Evolutionary conservation across 768 basidiomycete species (phyloP).

Genomic region (Cystobasidium onofrii): DNA sequence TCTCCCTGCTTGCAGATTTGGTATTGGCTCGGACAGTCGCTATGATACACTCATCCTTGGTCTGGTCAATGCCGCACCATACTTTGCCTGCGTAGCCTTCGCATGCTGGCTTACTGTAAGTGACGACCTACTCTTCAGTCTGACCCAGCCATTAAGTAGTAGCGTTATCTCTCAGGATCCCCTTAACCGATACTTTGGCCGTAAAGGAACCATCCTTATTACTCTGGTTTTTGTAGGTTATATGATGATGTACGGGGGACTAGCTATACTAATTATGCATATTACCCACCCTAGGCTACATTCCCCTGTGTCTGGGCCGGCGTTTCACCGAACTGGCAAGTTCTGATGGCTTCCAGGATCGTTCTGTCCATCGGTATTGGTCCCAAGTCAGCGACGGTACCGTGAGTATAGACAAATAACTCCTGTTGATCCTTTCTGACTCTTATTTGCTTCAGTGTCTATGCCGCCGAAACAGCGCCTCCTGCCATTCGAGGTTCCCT

Average conservation of each 20-base stretch:
- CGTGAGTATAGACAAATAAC: constrained; percentile 39
- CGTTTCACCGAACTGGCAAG: constrained; percentile 45
- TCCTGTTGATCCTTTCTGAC: background rate
- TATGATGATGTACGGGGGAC: too few relatives aligned
- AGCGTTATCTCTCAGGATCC: constrained; percentile 30
- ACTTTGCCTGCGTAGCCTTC: constrained; percentile 10
- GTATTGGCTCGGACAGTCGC: constrained; percentile 1
- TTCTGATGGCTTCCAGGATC: constrained; percentile 23
- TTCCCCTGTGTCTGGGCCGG: constrained; percentile 48
- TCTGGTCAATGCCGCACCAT: background rate
- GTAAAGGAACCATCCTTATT: constrained; percentile 55
- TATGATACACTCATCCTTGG: constrained; percentile 30
- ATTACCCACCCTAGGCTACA: constrained; percentile 45
- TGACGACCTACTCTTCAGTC: constrained; percentile 37
- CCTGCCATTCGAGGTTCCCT: constrained; percentile 75
- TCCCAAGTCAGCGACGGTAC: constrained; percentile 53
- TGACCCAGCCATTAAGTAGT: constrained; percentile 25
- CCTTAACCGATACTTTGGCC: constrained; percentile 48
- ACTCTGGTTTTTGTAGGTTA: constrained; percentile 39
- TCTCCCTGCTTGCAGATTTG: constrained; percentile 6
- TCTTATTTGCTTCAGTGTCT: constrained; percentile 41
- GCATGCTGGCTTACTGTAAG: constrained; percentile 49
- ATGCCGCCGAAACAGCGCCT: constrained; percentile 69
- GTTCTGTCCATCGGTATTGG: constrained; percentile 54
- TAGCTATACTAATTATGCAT: background rate